Evolutionary conservation across 2,329 filamentous ascomycete species (phyloP).

Genomic region (Didymella arachidicola): DNA sequence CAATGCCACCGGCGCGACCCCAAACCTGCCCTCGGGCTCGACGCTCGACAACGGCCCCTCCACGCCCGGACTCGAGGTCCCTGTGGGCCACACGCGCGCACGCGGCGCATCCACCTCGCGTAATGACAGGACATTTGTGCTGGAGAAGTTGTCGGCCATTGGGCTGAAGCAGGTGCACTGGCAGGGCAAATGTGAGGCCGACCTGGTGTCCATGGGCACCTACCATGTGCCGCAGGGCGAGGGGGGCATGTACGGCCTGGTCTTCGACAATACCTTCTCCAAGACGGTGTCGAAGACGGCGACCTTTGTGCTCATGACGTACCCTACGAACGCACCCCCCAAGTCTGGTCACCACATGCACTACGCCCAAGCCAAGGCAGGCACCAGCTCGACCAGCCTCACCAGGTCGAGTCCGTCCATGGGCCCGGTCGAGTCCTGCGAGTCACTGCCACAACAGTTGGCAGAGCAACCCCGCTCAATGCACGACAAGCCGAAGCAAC

Average conservation of each 20-base stretch:
- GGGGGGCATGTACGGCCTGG: conserved; percentile 92
- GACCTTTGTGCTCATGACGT: conserved; percentile 92
- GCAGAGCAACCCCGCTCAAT: conserved; percentile 54
- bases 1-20: conserved; percentile 62
- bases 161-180: conserved; percentile 73
- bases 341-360: conserved; percentile 76
- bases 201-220: conserved; percentile 90
- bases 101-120: conserved; percentile 60
- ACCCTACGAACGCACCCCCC: conserved; percentile 81
- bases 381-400: conserved; percentile 50
- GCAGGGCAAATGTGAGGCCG: conserved; percentile 94
- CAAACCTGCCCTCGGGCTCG: conserved; percentile 48
- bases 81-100: conserved; percentile 62
- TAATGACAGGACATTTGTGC: conserved; percentile 75
- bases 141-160: conserved; percentile 69
- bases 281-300: conserved; percentile 91
- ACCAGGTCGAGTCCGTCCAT: conserved; percentile 52
- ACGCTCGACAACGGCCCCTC: conserved; percentile 39
- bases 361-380: conserved; percentile 64
- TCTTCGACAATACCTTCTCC: conserved; percentile 99
- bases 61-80: conserved; percentile 61
- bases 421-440: conserved; percentile 58
- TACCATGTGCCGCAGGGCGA: conserved; percentile 78
- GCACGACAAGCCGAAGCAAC: conserved; percentile 32
- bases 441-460: conserved; percentile 55